A percentile compares a stretch with the other conserved stretches of the same genome.
Conservation (phyloP, 805 yeast genomes). For the Kazachstania psychrophila region DNA sequence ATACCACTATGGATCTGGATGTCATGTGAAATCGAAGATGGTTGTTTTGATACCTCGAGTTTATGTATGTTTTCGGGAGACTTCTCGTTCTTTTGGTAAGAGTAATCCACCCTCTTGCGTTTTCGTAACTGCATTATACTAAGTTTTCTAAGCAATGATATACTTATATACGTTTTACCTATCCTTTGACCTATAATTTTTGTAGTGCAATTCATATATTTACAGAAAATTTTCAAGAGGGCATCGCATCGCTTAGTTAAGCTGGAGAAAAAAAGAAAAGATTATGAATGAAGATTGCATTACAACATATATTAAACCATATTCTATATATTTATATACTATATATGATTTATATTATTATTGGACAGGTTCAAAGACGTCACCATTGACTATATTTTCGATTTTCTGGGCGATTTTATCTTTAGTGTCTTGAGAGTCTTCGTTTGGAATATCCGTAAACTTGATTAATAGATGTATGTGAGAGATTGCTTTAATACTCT, state of each 20-base stretch:
- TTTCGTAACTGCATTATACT: slow-evolving; percentile 9
- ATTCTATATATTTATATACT: too few relatives aligned
- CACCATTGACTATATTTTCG: not conserved
- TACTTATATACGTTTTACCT: not conserved
- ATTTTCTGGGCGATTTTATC: not conserved
- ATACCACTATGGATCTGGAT: too few relatives aligned
- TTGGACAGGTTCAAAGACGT: slow-evolving; percentile 1
- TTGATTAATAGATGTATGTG: slow-evolving; percentile 60
- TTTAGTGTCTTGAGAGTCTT: not conserved
- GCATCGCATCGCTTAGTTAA: not conserved
- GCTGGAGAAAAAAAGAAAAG: not conserved
- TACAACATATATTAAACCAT: too few relatives aligned
- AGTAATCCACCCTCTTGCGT: slow-evolving; percentile 10
- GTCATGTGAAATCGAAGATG: too few relatives aligned
- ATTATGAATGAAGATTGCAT: too few relatives aligned
- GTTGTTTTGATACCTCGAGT: too few relatives aligned
- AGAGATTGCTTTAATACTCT: slow-evolving; percentile 56
- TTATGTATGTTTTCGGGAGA: too few relatives aligned
- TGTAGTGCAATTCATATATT: not conserved
- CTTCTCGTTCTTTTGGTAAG: not conserved
- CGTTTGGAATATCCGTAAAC: slow-evolving; percentile 4
- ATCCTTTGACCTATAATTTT: not conserved
- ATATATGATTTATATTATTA: too few relatives aligned
- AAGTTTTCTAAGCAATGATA: not conserved
- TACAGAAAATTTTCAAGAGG: not conserved